Evolutionary conservation across 352 stramenopile species (phyloP).

Genomic region (Thraustochytrium sp.): DNA sequence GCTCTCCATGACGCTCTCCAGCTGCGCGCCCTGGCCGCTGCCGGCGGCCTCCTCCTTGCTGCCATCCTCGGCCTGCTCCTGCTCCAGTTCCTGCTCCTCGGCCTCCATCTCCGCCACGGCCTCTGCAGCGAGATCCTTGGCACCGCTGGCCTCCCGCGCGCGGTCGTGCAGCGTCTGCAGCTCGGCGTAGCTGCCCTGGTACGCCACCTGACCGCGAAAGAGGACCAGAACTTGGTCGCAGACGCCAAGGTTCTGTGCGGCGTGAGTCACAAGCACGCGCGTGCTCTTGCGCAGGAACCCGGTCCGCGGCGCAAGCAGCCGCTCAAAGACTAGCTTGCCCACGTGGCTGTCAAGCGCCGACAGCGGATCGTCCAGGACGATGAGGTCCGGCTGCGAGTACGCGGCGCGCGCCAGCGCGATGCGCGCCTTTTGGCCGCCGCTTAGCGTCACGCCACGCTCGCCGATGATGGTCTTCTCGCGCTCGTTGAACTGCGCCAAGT

Average conservation of each 20-base stretch:
- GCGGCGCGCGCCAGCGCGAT: conserved; percentile 55
- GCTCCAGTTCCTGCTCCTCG: not conserved
- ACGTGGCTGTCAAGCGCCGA: conserved; percentile 84
- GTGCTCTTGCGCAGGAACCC: conserved; percentile 56
- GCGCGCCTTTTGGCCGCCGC: conserved; percentile 63
- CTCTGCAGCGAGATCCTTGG: no score
- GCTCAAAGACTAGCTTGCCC: conserved; percentile 42
- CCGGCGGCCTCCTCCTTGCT: not conserved
- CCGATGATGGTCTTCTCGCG: conserved; percentile 74
- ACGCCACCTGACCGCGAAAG: conserved; percentile 54
- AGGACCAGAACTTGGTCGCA: conserved; percentile 59
- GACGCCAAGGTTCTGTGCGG: conserved; percentile 58
- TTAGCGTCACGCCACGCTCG: conserved; percentile 62
- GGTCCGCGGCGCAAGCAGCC: conserved; percentile 17
- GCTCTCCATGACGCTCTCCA: conserved; percentile 1
- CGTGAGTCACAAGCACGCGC: conserved; percentile 61
- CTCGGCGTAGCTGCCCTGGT: conserved; percentile 57
- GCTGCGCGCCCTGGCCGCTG: not conserved
- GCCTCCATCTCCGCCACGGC: no score
- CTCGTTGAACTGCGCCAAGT: conserved; percentile 65
- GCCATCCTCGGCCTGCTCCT: not conserved
- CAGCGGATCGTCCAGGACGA: conserved; percentile 86
- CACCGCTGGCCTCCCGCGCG: no score
- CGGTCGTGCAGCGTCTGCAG: conserved; percentile 44
- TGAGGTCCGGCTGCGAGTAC: conserved; percentile 66